These are phyloP conservation scores for Exophiala calicioides DNA, from an alignment of 2,329 filamentous ascomycete genomes.

Conservation along the genomic window DNA sequence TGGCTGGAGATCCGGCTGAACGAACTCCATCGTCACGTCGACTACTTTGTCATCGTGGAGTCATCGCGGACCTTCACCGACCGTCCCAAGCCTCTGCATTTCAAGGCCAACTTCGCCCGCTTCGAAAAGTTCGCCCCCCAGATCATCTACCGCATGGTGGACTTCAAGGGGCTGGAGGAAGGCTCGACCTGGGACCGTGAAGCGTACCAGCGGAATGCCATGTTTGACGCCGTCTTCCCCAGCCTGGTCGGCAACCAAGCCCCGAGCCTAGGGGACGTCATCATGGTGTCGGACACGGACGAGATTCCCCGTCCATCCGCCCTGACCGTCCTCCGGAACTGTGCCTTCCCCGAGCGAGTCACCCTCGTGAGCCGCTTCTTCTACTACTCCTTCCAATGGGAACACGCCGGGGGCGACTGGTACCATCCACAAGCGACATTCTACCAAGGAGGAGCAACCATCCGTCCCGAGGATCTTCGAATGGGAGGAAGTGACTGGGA, in stretches of 20 bases:
- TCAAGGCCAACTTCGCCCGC: slow-evolving; percentile 54
- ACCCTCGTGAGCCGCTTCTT: slow-evolving; percentile 57
- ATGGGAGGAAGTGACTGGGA: slow-evolving; percentile 31
- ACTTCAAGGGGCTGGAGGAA: slow-evolving; percentile 28
- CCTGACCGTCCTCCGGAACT: slow-evolving; percentile 52
- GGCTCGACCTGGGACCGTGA: slow-evolving; percentile 53
- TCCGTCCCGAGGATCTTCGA: slow-evolving; percentile 57
- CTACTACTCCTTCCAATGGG: slow-evolving; percentile 61
- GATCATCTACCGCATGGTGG: slow-evolving; percentile 61
- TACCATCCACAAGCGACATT: slow-evolving; percentile 62
- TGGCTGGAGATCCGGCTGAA: slow-evolving; percentile 66
- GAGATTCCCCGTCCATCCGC: slow-evolving; percentile 59
- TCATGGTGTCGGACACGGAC: slow-evolving; percentile 63
- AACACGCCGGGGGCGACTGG: slow-evolving; percentile 53
- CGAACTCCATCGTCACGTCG: slow-evolving; percentile 59
- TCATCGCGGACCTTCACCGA: slow-evolving; percentile 60
- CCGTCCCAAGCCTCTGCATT: slow-evolving; percentile 55
- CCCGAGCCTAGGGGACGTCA: slow-evolving; percentile 54
- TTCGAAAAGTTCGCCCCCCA: slow-evolving; percentile 59
- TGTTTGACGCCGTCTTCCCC: slow-evolving; percentile 60
- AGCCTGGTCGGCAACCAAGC: slow-evolving; percentile 44
- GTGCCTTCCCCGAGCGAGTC: slow-evolving; percentile 55
- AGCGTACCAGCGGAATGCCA: slow-evolving; percentile 57
- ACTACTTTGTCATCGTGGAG: slow-evolving; percentile 68
- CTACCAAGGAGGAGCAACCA: slow-evolving; percentile 53